Evolutionary conservation across 306 rosid species (phyloP), one percentile per base, ranked within the genome.

Genomic region (Corylus heterophylla): DNA sequence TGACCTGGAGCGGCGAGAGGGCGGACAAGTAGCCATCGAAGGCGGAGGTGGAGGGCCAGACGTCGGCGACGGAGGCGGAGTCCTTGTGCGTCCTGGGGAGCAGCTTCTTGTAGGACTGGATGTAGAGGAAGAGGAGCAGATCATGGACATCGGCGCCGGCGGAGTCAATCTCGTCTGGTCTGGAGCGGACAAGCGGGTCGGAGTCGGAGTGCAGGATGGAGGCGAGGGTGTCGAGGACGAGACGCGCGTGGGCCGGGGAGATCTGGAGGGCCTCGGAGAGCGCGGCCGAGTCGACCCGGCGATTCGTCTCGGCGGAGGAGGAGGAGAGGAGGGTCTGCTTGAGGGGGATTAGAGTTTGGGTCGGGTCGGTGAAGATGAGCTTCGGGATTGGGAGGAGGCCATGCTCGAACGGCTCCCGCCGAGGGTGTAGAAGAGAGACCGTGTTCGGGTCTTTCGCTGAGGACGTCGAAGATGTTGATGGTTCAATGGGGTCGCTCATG

Each of bases 21-120:
- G 99, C 99, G 39, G 99, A 96, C 86, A 96, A 78, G 84, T 96
- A 96, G 11, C 99, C 99, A 76, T 96, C 99, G 74, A 96, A 96
- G 49, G 99, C 99, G 17, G 99, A 96, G n/a, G 98, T 93, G 2
- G 99, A 96, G 39, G 99, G 99, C 99, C 99, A 96, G 11, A 96
- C 99, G 52, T 96, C 99, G 20, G 94, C 89, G 10, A 96, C 97
- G 4, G 99, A 82, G 8, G 94, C 99, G 31, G 99, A 89, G 82
- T 96, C 99, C 93, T 96, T 96, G 83, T 93, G 99, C 74, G 97
- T 91, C 69, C 98, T 82, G 0, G 99, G 99, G 8, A 96, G 90
- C 64, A 96, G 84, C 85, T 86, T 91, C 89, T 96, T 96, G 79
- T 90, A 96, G 22, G 99, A 93, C 81, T 96, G 99, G 86, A 96